Evolutionary conservation across 805 yeast species (phyloP), one percentile per base, ranked within the genome.

Genomic region (Yamadazyma nakazawae): DNA sequence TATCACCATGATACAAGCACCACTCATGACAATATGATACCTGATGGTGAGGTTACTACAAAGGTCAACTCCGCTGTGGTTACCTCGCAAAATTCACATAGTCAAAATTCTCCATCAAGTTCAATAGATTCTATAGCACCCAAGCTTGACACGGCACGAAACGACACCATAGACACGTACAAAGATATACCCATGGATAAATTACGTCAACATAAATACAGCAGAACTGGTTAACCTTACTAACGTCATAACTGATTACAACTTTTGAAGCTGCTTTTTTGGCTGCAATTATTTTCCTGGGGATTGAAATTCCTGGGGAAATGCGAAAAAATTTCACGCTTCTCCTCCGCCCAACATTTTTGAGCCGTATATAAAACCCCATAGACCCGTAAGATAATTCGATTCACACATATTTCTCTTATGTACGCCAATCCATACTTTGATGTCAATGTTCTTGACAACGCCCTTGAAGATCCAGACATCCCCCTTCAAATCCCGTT

Each of bases 381-480:
- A 28, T 28, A 12, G 32, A 28, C 32, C 32, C 32, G 9, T 13
- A 28, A 28, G 11, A 12, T 12, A 28, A 12, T 13, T 13, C 5
- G 9, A 12, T 13, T 13, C 5, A 28, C 12, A 5, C n/a, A 11
- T 28, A 28, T 12, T 28, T 28, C 32, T 28, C n/a, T 31, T n/a
- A 43, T 40, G 48, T 45, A 39, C 25, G n/a, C 38, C 3, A 51
- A 51, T 38, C 43, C 45, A 8, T 51, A 45, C 42, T 61, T 72
- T 43, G 75, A 72, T 48, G 61, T 71, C 49, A 71, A 72, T 50
- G 60, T 72, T 42, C 59, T 71, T 31, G 68, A 68, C 9, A 60
- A 67, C 54, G 66, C 70, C 0, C 55, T 62, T 14, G 40, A 51
- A 1, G 34, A 52, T 2, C 75, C 75, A 16, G 56, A 57, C 37